Base-by-base conservation (phyloP, 768 basidiomycete genomes). In the Amanita inopinata region DNA sequence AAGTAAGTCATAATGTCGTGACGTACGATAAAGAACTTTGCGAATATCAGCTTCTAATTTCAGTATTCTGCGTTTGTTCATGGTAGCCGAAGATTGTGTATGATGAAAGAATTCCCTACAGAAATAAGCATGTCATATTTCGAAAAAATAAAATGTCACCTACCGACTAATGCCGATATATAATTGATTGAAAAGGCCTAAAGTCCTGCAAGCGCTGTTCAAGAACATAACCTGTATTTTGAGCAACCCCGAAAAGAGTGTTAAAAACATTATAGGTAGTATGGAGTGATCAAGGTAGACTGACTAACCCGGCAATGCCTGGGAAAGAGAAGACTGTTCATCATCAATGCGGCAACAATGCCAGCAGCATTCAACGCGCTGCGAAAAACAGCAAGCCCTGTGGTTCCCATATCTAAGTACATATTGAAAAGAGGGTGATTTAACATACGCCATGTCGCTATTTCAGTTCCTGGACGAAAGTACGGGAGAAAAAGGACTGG, bases 281-380 rank as follows among this genome's bases (percentile, higher is more conserved):
- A 35, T 9, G 17, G 6, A 17, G 15, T 35, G 33, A 28, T 6
- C 33, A 35, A 23, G 14, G n/a, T n/a, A 25, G 11, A 28, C 7
- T n/a, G 0, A 45, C 59, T 22, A 51, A 71, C 70, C 38, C 70
- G 58, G 51, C 67, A 66, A 48, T 73, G 68, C 32, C 66, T 61
- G 33, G 71, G 71, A 46, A 69, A 73, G 5, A 73, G 42, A 4
- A 72, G 33, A 22, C 61, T 64, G 48, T 71, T 73, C 56, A 67
- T 57, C 19, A 61, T 30, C 6, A 74, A 50, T 3, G 71, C 73
- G 10, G 61, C 61, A 18, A 72, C 47, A 40, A 74, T 70, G 8
- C 72, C 71, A 14, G 60, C 56, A 38, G 58, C 56, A 20, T 74
- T 74, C 59, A 68, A 64, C 2, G 54, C 48, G 11, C 61, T 65